A percentile compares a stretch with the other conserved stretches of the same genome.
These are phyloP conservation scores for Coemansia umbellata DNA, from an alignment of 192 early-diverging fungal species.

Conservation along the genomic window DNA sequence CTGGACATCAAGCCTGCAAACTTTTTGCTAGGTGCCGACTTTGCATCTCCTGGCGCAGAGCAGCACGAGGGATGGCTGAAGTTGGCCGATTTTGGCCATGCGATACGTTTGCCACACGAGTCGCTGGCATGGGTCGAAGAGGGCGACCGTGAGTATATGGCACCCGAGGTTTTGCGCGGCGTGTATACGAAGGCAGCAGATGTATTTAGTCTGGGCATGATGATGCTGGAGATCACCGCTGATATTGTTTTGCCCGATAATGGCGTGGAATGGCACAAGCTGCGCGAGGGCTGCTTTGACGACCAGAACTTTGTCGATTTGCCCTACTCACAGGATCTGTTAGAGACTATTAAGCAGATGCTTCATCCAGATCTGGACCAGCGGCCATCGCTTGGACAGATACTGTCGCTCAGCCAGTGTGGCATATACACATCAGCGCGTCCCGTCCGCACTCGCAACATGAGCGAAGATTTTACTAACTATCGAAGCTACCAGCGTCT, in stretches of 20 bases:
- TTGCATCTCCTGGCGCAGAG: conserved; percentile 24
- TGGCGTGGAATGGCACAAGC: conserved; percentile 80
- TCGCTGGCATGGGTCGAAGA: conserved; percentile 53
- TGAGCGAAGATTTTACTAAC: conserved; percentile 16
- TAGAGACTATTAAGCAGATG: conserved; percentile 64
- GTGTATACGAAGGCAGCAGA: conserved; percentile 76
- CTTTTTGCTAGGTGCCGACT: conserved; percentile 60
- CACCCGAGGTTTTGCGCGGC: conserved; percentile 75
- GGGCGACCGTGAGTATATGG: conserved; percentile 92
- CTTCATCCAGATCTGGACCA: conserved; percentile 55
- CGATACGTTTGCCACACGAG: conserved; percentile 40
- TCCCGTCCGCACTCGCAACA: conserved; percentile 2
- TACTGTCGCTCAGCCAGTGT: conserved; percentile 47
- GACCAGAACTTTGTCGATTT: conserved; percentile 53
- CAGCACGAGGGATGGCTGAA: conserved; percentile 62
- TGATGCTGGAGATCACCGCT: conserved; percentile 80
- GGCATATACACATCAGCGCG: conserved; percentile 15
- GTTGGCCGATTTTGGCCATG: conserved; percentile 90
- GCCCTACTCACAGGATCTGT: conserved; percentile 51
- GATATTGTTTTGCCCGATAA: conserved; percentile 87
- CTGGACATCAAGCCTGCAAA: conserved; percentile 90
- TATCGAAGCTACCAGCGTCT: conserved; percentile 2
- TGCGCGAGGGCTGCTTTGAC: conserved; percentile 71
- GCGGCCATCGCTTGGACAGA: conserved; percentile 55
- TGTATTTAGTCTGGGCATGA: conserved; percentile 90